A percentile compares a stretch with the other conserved stretches of the same genome.
phyloP scores from a whole-genome alignment of 176 grass and related monocot species.

The Avena insularis region DNA sequence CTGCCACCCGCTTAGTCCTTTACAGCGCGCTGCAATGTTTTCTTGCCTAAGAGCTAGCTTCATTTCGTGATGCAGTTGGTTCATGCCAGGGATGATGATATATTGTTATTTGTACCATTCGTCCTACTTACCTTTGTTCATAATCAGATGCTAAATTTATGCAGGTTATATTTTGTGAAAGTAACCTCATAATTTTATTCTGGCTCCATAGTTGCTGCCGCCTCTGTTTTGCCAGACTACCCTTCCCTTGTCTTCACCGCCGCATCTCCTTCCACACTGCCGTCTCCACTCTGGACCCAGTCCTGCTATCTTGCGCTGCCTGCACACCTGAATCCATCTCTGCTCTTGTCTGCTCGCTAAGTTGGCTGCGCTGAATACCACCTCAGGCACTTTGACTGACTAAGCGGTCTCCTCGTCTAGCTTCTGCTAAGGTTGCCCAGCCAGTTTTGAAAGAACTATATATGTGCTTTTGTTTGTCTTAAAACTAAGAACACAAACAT shows the following conservation, averaged over 20 bases:
- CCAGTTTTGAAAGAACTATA: not conserved
- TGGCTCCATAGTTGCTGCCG: not conserved
- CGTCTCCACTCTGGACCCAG: not conserved
- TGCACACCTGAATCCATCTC: not conserved
- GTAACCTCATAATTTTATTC: constrained; percentile 6
- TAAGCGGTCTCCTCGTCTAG: not conserved
- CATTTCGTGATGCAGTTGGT: constrained; percentile 5
- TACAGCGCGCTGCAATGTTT: not conserved
- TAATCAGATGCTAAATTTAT: constrained; percentile 32
- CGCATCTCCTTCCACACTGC: not conserved
- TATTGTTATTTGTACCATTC: constrained; percentile 27
- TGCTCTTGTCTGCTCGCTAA: not conserved
- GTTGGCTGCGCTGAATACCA: not conserved
- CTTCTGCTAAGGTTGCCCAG: not conserved
- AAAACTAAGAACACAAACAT: constrained; percentile 13
- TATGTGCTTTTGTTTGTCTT: not conserved
- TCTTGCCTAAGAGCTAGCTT: not conserved
- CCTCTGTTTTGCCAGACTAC: not conserved
- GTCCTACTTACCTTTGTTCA: not conserved
- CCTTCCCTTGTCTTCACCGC: not conserved
- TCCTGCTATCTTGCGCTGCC: not conserved
- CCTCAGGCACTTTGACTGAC: not conserved
- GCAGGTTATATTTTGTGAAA: constrained; percentile 28
- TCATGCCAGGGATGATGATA: not conserved
- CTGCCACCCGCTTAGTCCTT: not conserved